Percentiles rank a stretch among this genome's conserved stretches.
phyloP scores from a whole-genome alignment of 2,329 filamentous ascomycete species.

The Phialophora macrospora region DNA sequence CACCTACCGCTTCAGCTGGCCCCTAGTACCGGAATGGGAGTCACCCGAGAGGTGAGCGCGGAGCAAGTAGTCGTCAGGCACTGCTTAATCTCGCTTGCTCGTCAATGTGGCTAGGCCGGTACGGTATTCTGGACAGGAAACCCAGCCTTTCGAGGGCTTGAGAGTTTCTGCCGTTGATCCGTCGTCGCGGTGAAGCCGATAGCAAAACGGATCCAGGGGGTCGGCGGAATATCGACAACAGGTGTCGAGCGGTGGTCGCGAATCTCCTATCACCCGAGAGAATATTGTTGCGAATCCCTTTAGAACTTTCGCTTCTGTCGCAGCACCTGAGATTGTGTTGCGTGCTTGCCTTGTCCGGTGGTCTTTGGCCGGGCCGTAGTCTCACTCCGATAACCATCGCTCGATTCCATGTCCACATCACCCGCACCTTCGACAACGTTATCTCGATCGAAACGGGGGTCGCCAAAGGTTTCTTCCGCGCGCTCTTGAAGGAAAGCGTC shows the following conservation, averaged over 20 bases:
- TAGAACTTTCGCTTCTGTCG: slow-evolving; percentile 8
- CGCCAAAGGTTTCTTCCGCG: slow-evolving; percentile 63
- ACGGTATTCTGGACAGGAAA: background rate
- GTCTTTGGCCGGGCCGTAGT: slow-evolving; percentile 3
- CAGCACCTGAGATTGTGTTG: background rate
- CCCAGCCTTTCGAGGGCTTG: background rate
- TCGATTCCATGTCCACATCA: slow-evolving; percentile 21
- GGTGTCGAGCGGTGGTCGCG: background rate
- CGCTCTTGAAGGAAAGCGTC: slow-evolving; percentile 62
- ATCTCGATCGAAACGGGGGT: slow-evolving; percentile 51
- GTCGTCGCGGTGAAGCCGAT: background rate
- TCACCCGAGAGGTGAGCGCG: background rate
- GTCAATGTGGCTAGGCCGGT: background rate
- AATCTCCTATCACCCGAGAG: background rate
- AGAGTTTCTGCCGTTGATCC: background rate
- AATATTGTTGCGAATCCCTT: background rate
- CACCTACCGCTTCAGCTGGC: background rate
- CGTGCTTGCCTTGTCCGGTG: slow-evolving; percentile 10
- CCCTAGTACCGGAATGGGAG: background rate
- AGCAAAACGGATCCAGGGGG: background rate
- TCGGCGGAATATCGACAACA: background rate
- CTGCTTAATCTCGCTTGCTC: background rate
- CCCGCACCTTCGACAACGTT: slow-evolving; percentile 13
- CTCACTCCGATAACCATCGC: slow-evolving; percentile 22
- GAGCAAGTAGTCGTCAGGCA: background rate